phyloP scores from a whole-genome alignment of 805 yeast species.

The Saccharomyces kudriavzevii region DNA sequence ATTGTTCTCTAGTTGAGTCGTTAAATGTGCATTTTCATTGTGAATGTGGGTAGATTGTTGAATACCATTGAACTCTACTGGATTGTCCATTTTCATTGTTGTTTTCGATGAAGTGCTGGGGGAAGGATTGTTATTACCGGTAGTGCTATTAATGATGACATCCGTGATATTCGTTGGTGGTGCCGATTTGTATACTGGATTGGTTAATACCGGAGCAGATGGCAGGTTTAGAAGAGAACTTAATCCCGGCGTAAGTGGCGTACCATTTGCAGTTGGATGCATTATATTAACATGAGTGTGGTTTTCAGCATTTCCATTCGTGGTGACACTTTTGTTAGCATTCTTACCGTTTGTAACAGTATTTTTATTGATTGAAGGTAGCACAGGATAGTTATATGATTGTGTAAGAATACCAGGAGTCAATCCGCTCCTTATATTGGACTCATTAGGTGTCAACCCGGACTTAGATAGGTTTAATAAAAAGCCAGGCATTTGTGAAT shows the following conservation, averaged over 20 bases:
- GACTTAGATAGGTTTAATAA: slow-evolving; percentile 32
- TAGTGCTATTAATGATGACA: not conserved
- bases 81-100: not conserved
- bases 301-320: not conserved
- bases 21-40: not conserved
- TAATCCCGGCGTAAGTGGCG: slow-evolving; percentile 3
- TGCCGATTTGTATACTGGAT: not conserved
- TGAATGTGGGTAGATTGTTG: not conserved
- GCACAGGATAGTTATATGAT: slow-evolving; percentile 10
- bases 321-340: not conserved
- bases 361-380: slow-evolving; percentile 10
- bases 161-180: not conserved
- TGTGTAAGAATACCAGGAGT: slow-evolving; percentile 49
- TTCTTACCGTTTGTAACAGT: not conserved
- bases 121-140: not conserved
- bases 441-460: slow-evolving; percentile 72
- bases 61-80: not conserved
- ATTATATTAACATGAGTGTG: not conserved
- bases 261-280: slow-evolving; percentile 1
- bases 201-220: not conserved
- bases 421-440: slow-evolving; percentile 59
- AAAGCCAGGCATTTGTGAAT: slow-evolving; percentile 13
- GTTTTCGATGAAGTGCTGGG: not conserved
- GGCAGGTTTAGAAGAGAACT: slow-evolving; percentile 3
- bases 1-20: not conserved